A percentile compares a stretch with the other conserved stretches of the same genome.
These are phyloP conservation scores for Gnetum montanum DNA, from an alignment of 75 land plant genomes.

Conservation along the genomic window DNA sequence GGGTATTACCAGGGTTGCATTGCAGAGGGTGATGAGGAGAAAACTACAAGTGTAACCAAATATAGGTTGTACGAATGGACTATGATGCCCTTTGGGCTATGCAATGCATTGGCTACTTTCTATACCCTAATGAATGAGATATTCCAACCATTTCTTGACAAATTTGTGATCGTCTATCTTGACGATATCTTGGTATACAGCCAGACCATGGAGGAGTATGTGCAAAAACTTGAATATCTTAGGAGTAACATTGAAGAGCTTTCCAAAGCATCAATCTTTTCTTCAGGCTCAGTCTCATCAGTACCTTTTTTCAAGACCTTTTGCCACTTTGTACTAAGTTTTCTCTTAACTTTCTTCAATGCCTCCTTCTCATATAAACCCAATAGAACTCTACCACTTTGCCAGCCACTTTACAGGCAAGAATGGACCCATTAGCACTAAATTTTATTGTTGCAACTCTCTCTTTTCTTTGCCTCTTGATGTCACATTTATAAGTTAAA, in stretches of 20 bases:
- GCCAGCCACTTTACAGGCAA: conserved; percentile 90
- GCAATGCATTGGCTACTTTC: too few relatives aligned
- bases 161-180: too few relatives aligned
- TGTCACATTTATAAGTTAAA: conserved; percentile 60
- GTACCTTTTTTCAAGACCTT: conserved; percentile 34
- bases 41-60: too few relatives aligned
- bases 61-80: too few relatives aligned
- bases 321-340: conserved; percentile 52
- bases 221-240: conserved; percentile 73
- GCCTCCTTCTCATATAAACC: conserved; percentile 72
- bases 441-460: conserved; percentile 80
- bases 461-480: conserved; percentile 71
- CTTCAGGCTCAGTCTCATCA: conserved; percentile 27
- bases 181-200: too few relatives aligned
- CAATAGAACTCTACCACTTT: conserved; percentile 65
- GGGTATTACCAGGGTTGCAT: too few relatives aligned
- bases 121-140: too few relatives aligned
- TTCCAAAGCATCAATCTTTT: neutral
- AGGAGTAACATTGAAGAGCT: too few relatives aligned
- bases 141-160: too few relatives aligned
- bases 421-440: conserved; percentile 56
- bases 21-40: too few relatives aligned
- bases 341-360: conserved; percentile 70
- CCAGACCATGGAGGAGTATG: too few relatives aligned
- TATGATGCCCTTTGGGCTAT: too few relatives aligned